These are phyloP conservation scores for Collybia mongolica DNA, from an alignment of 768 basidiomycete species.

Conservation along the genomic window DNA sequence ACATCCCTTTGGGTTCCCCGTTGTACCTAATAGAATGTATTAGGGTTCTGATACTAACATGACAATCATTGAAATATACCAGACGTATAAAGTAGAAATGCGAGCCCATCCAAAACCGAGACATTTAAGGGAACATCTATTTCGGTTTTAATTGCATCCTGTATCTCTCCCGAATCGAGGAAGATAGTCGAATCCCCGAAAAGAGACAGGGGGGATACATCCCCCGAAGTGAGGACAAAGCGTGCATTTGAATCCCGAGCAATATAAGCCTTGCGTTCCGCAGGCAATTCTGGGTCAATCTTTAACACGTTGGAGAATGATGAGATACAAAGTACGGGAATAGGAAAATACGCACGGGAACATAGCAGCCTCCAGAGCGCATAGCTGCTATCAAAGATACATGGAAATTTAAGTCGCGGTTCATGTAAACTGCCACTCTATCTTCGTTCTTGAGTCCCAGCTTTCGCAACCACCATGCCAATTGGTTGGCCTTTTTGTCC, in stretches of 20 bases:
- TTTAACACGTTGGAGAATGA: slow-evolving; percentile 13
- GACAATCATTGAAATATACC: slow-evolving; percentile 22
- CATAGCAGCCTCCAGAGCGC: slow-evolving; percentile 50
- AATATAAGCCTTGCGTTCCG: slow-evolving; percentile 44
- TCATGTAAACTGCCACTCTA: slow-evolving; percentile 44
- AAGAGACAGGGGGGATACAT: slow-evolving; percentile 15
- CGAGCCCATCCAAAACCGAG: slow-evolving; percentile 28
- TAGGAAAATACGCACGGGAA: slow-evolving; percentile 34
- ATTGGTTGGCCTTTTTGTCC: slow-evolving; percentile 33
- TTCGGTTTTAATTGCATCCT: slow-evolving; percentile 25
- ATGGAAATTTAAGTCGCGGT: slow-evolving; percentile 40
- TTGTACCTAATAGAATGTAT: slow-evolving; percentile 34
- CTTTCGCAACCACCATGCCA: slow-evolving; percentile 40
- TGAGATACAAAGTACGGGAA: background rate
- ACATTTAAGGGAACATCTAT: slow-evolving; percentile 22
- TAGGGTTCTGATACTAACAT: background rate
- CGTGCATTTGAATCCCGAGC: slow-evolving; percentile 38
- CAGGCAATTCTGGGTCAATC: slow-evolving; percentile 51
- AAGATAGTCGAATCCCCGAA: slow-evolving; percentile 23
- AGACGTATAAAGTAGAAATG: slow-evolving; percentile 51
- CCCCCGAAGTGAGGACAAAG: slow-evolving; percentile 35
- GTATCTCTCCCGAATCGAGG: slow-evolving; percentile 21
- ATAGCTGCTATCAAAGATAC: slow-evolving; percentile 40
- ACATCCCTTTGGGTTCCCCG: slow-evolving; percentile 52
- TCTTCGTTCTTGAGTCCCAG: slow-evolving; percentile 34